A percentile compares a stretch with the other conserved stretches of the same genome.
These are phyloP conservation scores for Ilyonectria sp. DNA, from an alignment of 2,329 filamentous ascomycete genomes.

Conservation along the genomic window DNA sequence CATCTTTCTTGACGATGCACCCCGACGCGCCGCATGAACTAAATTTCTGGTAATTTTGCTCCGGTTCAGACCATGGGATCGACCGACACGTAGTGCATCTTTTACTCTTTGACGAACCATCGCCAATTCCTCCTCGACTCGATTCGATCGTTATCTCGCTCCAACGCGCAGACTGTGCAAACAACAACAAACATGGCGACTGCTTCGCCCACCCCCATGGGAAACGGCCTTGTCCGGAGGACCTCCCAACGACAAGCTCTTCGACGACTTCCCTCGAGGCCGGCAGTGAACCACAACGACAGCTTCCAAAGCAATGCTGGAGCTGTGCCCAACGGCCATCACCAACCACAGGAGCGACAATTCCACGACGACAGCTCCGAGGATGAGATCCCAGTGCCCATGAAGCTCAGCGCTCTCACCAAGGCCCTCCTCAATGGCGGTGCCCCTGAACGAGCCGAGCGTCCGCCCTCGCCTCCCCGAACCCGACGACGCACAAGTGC, in stretches of 20 bases:
- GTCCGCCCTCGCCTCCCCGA: constrained; percentile 61
- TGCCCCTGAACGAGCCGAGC: constrained; percentile 61
- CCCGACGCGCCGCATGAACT: constrained; percentile 55
- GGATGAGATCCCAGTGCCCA: constrained; percentile 91
- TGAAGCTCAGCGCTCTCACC: constrained; percentile 94
- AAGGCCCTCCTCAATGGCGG: constrained; percentile 84
- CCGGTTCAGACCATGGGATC: constrained; percentile 55
- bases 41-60: constrained; percentile 53
- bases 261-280: constrained; percentile 64
- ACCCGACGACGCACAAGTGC: constrained; percentile 66
- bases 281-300: constrained; percentile 61
- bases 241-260: constrained; percentile 71
- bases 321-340: constrained; percentile 51
- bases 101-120: constrained; percentile 44
- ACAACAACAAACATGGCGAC: constrained; percentile 61
- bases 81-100: constrained; percentile 59
- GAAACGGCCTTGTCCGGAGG: constrained; percentile 65
- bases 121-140: constrained; percentile 37
- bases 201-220: constrained; percentile 70
- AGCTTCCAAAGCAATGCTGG: constrained; percentile 57
- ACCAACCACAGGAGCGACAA: constrained; percentile 62
- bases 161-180: constrained; percentile 38
- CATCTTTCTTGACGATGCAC: constrained; percentile 40
- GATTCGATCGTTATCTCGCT: constrained; percentile 33
- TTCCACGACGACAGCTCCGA: constrained; percentile 87